These are phyloP conservation scores for Agarophyton chilense DNA, from an alignment of 23 red algal genomes.

Conservation along the genomic window DNA sequence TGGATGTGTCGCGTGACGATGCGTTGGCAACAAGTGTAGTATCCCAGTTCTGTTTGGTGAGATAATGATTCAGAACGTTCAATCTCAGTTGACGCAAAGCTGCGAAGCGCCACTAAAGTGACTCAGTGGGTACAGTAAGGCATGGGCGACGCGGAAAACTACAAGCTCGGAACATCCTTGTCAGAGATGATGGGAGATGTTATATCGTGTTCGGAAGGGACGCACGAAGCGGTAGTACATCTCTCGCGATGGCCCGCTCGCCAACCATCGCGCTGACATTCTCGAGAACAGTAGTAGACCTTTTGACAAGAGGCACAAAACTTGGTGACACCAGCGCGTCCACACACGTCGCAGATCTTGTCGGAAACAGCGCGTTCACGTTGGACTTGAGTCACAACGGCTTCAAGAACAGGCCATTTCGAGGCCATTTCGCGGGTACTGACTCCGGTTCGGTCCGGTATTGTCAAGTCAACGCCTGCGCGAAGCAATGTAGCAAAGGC, in stretches of 20 bases:
- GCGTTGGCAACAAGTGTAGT: too few species aligned
- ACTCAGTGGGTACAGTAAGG: too few species aligned
- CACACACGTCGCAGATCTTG: constrained; percentile 1
- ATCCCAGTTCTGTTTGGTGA: too few species aligned
- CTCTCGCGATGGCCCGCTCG: constrained; percentile 21
- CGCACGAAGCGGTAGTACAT: background rate
- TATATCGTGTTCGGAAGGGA: background rate
- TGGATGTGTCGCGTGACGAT: too few species aligned
- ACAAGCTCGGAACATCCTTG: background rate
- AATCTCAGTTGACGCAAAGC: too few species aligned
- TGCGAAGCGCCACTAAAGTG: too few species aligned
- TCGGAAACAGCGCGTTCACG: background rate
- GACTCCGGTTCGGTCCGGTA: background rate
- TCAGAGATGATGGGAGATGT: background rate
- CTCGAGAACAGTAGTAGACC: constrained; percentile 27
- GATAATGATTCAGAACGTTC: too few species aligned
- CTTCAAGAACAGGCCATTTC: background rate
- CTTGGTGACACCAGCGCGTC: constrained; percentile 10
- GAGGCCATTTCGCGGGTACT: background rate
- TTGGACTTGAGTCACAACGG: background rate
- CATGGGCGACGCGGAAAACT: too few species aligned
- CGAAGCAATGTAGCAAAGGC: constrained; percentile 16
- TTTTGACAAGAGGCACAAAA: constrained; percentile 19
- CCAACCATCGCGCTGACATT: constrained; percentile 27
- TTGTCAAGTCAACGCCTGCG: background rate